Percentiles rank a stretch among this genome's conserved stretches.
phyloP scores from a whole-genome alignment of 2,329 filamentous ascomycete genomes.

The Aspergillus alliaceus region DNA sequence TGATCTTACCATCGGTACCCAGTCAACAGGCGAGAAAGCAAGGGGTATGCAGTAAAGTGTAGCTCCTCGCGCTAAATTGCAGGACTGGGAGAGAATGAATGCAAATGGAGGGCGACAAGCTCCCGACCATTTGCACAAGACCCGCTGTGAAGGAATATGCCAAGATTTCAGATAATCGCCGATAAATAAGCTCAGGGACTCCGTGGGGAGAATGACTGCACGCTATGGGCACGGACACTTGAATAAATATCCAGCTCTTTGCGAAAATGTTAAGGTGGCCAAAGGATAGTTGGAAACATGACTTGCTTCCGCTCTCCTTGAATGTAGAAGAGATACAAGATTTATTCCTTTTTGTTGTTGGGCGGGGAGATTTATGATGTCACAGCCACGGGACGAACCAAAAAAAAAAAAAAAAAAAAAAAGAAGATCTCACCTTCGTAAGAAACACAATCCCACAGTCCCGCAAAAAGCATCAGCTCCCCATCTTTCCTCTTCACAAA shows the following conservation, averaged over 20 bases:
- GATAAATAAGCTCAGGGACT: background rate
- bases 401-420: no score
- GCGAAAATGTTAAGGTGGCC: no score
- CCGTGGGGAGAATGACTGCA: background rate
- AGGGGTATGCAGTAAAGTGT: background rate
- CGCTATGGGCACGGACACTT: background rate
- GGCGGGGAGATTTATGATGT: background rate
- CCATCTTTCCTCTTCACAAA: constrained; percentile 81
- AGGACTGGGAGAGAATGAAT: background rate
- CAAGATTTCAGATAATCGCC: background rate
- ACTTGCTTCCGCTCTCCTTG: background rate
- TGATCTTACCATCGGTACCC: constrained; percentile 1
- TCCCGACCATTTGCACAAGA: background rate
- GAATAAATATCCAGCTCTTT: background rate
- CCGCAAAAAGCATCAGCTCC: constrained; percentile 82
- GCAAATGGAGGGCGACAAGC: background rate
- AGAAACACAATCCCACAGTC: constrained; percentile 84
- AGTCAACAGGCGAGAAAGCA: background rate
- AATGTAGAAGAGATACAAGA: background rate
- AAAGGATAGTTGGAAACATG: background rate
- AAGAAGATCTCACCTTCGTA: constrained; percentile 63
- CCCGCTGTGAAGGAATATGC: background rate
- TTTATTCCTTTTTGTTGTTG: no score
- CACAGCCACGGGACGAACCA: background rate
- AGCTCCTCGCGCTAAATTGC: background rate